Base-by-base conservation (phyloP, 1,284 basidiomycete genomes). In the Puccinia horiana region DNA sequence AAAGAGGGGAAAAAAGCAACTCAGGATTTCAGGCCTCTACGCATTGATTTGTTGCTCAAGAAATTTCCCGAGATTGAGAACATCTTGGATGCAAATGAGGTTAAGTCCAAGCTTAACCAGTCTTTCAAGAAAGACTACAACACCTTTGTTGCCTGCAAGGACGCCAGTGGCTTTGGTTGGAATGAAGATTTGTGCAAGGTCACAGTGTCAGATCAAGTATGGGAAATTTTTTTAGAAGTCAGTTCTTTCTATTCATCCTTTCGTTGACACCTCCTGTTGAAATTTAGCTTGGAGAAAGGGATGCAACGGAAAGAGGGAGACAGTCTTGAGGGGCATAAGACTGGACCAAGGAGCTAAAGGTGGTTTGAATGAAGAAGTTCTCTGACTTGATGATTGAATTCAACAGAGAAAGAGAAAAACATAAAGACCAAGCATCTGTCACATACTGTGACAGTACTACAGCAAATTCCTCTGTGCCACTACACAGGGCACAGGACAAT, bases 141-240 rank as follows among this genome's bases (percentile, higher is more conserved):
- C 5, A 11, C 42, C 0, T 70, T 70, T 8, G 6, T 32, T 11
- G 67, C 40, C 5, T 47, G 37, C 11, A 70, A 70, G 20, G 40
- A 70, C 26, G 67, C 67, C 0, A 70, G 67, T 18, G 67, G 67
- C 8, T 70, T 70, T 44, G 40, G 67, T 11, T 70, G 67, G 67
- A 40, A 70, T 44, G 40, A 70, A n/a, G 47, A 23, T 4, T 18
- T 4, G 1, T 70, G 67, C 26, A 40, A 70, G 18, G 67, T 70
- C 9, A 70, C 18, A 9, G 67, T 40, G 4, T 70, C 40, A 11
- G 42, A 47, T 4, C 40, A 26, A 9, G 67, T 70, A n/a, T n/a
- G n/a, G n/a, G n/a, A n/a, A n/a, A n/a, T n/a, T n/a, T n/a, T 47
- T 70, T 63, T 63, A 26, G 58, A 29, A 14, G 35, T 63, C 14